Evolutionary conservation across 768 basidiomycete genomes (phyloP).

Genomic region (Rhodotorula kratochvilovae): DNA sequence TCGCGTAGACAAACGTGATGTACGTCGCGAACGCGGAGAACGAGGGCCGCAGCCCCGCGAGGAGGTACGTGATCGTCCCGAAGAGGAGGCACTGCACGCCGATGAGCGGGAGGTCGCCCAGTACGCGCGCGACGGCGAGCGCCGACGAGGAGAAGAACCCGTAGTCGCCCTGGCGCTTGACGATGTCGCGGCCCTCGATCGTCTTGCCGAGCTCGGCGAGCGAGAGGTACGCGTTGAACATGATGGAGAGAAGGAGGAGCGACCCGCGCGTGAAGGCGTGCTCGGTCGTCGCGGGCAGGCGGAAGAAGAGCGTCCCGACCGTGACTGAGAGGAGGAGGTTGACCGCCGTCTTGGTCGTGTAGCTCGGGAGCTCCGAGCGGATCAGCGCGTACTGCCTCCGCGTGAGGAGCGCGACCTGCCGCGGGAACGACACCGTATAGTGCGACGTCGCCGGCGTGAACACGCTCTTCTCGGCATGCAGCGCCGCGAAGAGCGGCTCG

Average conservation of each 20-base stretch:
- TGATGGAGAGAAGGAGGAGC: conserved; percentile 61
- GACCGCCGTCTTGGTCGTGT: conserved; percentile 60
- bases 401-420: conserved; percentile 68
- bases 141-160: conserved; percentile 52
- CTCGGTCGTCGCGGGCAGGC: conserved; percentile 64
- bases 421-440: conserved; percentile 72
- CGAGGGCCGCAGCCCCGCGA: conserved; percentile 47
- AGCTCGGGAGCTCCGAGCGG: conserved; percentile 67
- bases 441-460: conserved; percentile 56
- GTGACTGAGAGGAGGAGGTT: conserved; percentile 47
- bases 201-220: conserved; percentile 54
- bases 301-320: conserved; percentile 54
- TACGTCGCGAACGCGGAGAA: conserved; percentile 24
- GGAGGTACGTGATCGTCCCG: conserved; percentile 51
- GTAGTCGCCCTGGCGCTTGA: conserved; percentile 52
- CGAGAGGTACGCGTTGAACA: conserved; percentile 57
- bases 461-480: conserved; percentile 44
- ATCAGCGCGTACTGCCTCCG: conserved; percentile 65
- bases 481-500: conserved; percentile 22
- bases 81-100: conserved; percentile 45
- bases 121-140: conserved; percentile 47
- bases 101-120: conserved; percentile 50
- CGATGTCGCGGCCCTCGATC: conserved; percentile 71
- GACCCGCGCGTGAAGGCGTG: conserved; percentile 88
- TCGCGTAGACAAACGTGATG: conserved; percentile 37